These are phyloP conservation scores for Epicoccum nigrum DNA, from an alignment of 2,329 filamentous ascomycete species.

Conservation along the genomic window DNA sequence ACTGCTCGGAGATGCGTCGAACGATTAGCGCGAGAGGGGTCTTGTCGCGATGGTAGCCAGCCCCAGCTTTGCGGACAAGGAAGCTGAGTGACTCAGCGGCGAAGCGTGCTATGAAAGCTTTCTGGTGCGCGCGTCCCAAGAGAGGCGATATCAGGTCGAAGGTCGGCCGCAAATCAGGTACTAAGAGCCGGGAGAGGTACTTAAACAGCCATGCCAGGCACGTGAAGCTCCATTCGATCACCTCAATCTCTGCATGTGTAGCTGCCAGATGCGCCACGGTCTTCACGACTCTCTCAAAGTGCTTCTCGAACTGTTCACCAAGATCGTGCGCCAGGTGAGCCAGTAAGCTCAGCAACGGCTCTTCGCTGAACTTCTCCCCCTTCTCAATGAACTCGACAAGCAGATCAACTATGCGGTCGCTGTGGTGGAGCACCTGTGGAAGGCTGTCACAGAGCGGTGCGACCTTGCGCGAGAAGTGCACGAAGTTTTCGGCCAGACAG, in stretches of 20 bases:
- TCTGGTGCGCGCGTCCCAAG: slow-evolving; percentile 81
- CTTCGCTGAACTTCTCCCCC: slow-evolving; percentile 78
- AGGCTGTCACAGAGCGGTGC: slow-evolving; percentile 84
- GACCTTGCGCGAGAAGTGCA: slow-evolving; percentile 75
- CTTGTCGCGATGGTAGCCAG: slow-evolving; percentile 73
- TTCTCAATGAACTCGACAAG: slow-evolving; percentile 77
- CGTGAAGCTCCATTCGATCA: slow-evolving; percentile 98
- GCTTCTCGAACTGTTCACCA: slow-evolving; percentile 83
- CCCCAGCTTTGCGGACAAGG: slow-evolving; percentile 84
- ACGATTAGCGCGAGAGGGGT: slow-evolving; percentile 74
- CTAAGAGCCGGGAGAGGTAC: slow-evolving; percentile 85
- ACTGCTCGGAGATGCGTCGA: slow-evolving; percentile 72
- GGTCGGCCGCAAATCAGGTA: slow-evolving; percentile 83
- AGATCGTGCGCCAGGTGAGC: slow-evolving; percentile 95
- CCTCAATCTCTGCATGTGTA: slow-evolving; percentile 77
- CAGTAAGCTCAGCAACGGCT: slow-evolving; percentile 85
- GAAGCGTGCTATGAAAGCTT: slow-evolving; percentile 87
- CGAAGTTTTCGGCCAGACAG: slow-evolving; percentile 84
- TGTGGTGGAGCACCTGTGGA: slow-evolving; percentile 88
- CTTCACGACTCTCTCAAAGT: slow-evolving; percentile 77
- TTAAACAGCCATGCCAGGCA: slow-evolving; percentile 97
- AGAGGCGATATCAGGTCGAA: slow-evolving; percentile 83
- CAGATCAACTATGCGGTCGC: slow-evolving; percentile 80
- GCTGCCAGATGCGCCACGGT: slow-evolving; percentile 80
- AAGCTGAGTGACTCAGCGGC: slow-evolving; percentile 96